A percentile compares a stretch with the other conserved stretches of the same genome.
Evolutionary conservation across 2,329 filamentous ascomycete species (phyloP).

Genomic region (Cladophialophora yegresii): DNA sequence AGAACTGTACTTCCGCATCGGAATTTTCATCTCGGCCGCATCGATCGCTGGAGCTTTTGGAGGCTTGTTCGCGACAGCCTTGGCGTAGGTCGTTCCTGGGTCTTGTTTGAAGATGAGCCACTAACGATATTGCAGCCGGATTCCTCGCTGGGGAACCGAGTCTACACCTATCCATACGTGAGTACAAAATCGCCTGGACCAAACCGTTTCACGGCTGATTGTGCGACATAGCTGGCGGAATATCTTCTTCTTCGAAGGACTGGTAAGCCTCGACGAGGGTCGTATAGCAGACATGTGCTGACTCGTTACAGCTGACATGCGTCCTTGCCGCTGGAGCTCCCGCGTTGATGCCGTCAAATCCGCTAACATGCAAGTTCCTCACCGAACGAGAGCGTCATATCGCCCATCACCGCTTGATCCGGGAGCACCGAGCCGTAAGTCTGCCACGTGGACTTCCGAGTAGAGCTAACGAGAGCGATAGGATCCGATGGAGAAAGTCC

Average conservation of each 20-base stretch:
- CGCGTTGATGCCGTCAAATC: slow-evolving; percentile 49
- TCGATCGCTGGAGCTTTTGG: slow-evolving; percentile 55
- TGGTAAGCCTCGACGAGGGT: slow-evolving; percentile 30
- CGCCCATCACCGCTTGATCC: slow-evolving; percentile 27
- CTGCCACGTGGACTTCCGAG: neutral
- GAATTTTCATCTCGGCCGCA: slow-evolving; percentile 52
- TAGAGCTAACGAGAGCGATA: slow-evolving; percentile 16
- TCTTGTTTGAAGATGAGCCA: neutral
- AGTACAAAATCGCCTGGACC: neutral
- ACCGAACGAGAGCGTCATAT: slow-evolving; percentile 28
- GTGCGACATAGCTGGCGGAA: slow-evolving; percentile 49
- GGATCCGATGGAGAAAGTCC: slow-evolving; percentile 31
- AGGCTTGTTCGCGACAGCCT: slow-evolving; percentile 54
- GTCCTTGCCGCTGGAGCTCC: slow-evolving; percentile 47
- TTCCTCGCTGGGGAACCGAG: slow-evolving; percentile 28
- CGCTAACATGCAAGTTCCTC: slow-evolving; percentile 47
- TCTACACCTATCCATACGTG: slow-evolving; percentile 30
- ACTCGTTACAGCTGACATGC: slow-evolving; percentile 41
- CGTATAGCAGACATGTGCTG: neutral
- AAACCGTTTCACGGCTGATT: neutral
- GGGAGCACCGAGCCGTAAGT: slow-evolving; percentile 28
- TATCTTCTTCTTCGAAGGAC: slow-evolving; percentile 60
- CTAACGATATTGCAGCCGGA: slow-evolving; percentile 14
- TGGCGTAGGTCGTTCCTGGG: slow-evolving; percentile 50
- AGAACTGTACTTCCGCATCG: slow-evolving; percentile 48